Percentiles rank a stretch among this genome's conserved stretches.
These are phyloP conservation scores for Metschnikowia amazonensis DNA, from an alignment of 805 yeast species.

Conservation along the genomic window DNA sequence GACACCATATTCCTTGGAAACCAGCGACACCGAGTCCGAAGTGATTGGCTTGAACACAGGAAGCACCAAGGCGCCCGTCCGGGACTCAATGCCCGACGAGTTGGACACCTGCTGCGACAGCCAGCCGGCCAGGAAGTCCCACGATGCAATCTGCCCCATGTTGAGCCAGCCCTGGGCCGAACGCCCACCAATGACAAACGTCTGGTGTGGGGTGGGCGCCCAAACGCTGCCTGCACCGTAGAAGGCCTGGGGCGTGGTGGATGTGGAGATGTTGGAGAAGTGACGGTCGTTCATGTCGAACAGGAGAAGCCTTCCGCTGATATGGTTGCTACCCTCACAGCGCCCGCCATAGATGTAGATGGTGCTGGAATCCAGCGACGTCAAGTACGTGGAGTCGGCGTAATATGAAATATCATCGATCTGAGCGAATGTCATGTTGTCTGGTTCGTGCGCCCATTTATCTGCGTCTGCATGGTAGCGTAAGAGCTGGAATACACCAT, in stretches of 20 bases:
- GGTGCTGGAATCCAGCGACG: slow-evolving; percentile 33
- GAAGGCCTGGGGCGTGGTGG: slow-evolving; percentile 54
- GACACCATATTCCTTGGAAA: slow-evolving; percentile 32
- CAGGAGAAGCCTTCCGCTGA: slow-evolving; percentile 43
- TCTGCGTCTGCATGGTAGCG: slow-evolving; percentile 18
- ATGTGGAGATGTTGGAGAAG: slow-evolving; percentile 40
- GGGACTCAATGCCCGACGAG: slow-evolving; percentile 42
- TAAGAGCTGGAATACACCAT: slow-evolving; percentile 23
- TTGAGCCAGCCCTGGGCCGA: slow-evolving; percentile 63
- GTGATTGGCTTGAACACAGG: slow-evolving; percentile 45
- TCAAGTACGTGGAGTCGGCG: slow-evolving; percentile 39
- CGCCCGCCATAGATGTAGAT: slow-evolving; percentile 57
- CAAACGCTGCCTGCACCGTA: slow-evolving; percentile 47
- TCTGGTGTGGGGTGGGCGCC: slow-evolving; percentile 45
- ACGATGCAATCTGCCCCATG: slow-evolving; percentile 68
- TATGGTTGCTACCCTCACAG: slow-evolving; percentile 21
- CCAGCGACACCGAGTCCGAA: slow-evolving; percentile 23
- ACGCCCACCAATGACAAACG: slow-evolving; percentile 63
- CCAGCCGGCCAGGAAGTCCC: slow-evolving; percentile 69
- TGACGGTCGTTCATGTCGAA: slow-evolving; percentile 34
- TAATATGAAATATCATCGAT: slow-evolving; percentile 30
- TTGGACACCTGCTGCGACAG: slow-evolving; percentile 41
- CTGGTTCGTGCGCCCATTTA: slow-evolving; percentile 20
- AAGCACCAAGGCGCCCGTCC: slow-evolving; percentile 50
- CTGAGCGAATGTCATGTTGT: slow-evolving; percentile 20